phyloP scores from a whole-genome alignment of 176 grass and related monocot genomes.

The Pharus latifolius region DNA sequence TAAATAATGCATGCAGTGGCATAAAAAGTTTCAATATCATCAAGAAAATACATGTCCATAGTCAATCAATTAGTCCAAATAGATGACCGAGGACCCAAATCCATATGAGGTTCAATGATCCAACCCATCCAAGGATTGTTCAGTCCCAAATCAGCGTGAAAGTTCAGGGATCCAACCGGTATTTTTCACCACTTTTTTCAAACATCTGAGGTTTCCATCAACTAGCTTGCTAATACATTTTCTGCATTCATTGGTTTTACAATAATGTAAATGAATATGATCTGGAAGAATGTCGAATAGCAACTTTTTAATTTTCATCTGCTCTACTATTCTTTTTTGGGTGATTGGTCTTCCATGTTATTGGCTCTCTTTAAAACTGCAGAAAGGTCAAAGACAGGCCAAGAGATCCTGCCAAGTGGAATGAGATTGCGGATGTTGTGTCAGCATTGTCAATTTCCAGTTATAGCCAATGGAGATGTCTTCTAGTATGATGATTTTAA shows the following conservation, averaged over 20 bases:
- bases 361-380: slow-evolving; percentile 11
- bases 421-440: slow-evolving; percentile 89
- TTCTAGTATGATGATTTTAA: slow-evolving; percentile 95
- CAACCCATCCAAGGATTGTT: too few relatives aligned
- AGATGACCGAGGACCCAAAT: too few relatives aligned
- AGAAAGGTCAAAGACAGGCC: slow-evolving; percentile 92
- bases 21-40: too few relatives aligned
- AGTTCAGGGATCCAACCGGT: background rate
- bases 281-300: background rate
- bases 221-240: background rate
- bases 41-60: too few relatives aligned
- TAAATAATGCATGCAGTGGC: too few relatives aligned
- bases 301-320: background rate
- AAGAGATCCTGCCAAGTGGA: slow-evolving; percentile 92
- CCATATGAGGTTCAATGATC: too few relatives aligned
- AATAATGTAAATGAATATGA: slow-evolving; percentile 2
- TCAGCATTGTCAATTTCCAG: slow-evolving; percentile 82
- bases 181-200: too few relatives aligned
- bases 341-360: background rate
- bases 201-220: background rate
- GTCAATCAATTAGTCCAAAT: too few relatives aligned
- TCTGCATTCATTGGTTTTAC: background rate
- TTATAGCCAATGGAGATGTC: slow-evolving; percentile 97
- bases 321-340: background rate
- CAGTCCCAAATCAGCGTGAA: too few relatives aligned